These are phyloP conservation scores for Bonia amplexicaulis DNA, from an alignment of 176 grass and related monocot species.

Conservation along the genomic window DNA sequence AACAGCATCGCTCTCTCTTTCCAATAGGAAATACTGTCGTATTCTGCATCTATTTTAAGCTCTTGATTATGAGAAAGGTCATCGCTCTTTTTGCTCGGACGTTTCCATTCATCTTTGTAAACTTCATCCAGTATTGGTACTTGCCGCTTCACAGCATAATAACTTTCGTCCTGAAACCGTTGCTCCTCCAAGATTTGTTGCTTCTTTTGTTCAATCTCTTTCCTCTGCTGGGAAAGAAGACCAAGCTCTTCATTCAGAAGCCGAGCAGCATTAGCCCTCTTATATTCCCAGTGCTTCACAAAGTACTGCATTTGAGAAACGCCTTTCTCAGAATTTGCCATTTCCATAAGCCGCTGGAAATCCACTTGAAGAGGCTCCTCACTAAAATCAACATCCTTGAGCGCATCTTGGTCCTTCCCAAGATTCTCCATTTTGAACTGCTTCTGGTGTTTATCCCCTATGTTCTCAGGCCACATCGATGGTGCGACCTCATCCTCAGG, in stretches of 20 bases:
- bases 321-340: slow-evolving; percentile 72
- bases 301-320: slow-evolving; percentile 56
- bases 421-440: slow-evolving; percentile 64
- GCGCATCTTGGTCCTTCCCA: slow-evolving; percentile 43
- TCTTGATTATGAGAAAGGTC: slow-evolving; percentile 42
- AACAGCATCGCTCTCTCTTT: slow-evolving; percentile 55
- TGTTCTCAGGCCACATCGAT: slow-evolving; percentile 83
- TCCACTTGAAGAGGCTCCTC: slow-evolving; percentile 43
- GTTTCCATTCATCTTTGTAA: slow-evolving; percentile 63
- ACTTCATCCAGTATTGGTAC: slow-evolving; percentile 79
- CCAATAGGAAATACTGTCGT: slow-evolving; percentile 57
- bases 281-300: slow-evolving; percentile 70
- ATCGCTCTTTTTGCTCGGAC: slow-evolving; percentile 39
- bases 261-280: slow-evolving; percentile 33
- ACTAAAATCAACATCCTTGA: slow-evolving; percentile 50
- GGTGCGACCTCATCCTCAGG: slow-evolving; percentile 57
- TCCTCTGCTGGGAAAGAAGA: slow-evolving; percentile 54
- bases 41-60: slow-evolving; percentile 63
- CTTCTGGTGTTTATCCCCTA: slow-evolving; percentile 54
- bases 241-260: slow-evolving; percentile 71
- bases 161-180: slow-evolving; percentile 60
- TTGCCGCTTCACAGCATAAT: slow-evolving; percentile 51
- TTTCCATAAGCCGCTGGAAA: slow-evolving; percentile 43
- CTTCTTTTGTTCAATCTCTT: slow-evolving; percentile 79
- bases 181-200: slow-evolving; percentile 71